Evolutionary conservation across 257 asterid genomes (phyloP), one percentile per base, ranked within the genome.

Genomic region (Petrea volubilis): DNA sequence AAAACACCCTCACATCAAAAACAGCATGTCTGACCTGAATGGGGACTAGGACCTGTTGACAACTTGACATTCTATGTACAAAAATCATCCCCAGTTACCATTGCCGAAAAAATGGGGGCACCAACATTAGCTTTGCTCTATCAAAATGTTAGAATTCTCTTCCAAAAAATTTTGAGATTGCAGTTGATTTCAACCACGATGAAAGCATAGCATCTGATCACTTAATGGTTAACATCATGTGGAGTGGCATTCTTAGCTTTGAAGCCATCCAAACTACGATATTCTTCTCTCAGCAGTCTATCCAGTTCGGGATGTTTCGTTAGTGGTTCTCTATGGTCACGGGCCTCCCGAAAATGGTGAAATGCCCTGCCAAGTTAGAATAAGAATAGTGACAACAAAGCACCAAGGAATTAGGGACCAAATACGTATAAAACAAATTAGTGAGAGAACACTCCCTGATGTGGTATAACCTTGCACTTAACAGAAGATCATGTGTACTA

Each of bases 241-340:
- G 15, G 11, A 3, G 83, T 17, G 9, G 78, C 73, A 51, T 72
- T 71, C 79, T 74, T 79, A 74, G 80, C 82, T 75, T 81, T 88
- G 87, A 89, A 92, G 85, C 89, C 95, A 20, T 79, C 88, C 86
- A 89, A 58, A 66, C 82, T 84, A 28, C 88, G 81, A 18, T 80
- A 92, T 67, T 88, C 89, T 52, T 83, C 93, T 57, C 76, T 82
- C 4, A 92, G 90, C 79, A 92, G 56, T 64, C 84, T 84, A 62
- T 86, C 96, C 85, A 92, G 58, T 63, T 87, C 93, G 13, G 92
- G 90, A 60, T 83, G 87, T 81, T 89, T 87, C 84, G 36, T 76
- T 60, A 89, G 58, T 23, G 83, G 75, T 40, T 82, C 86, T 67
- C 65, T 77, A 7, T 66, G 78, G 60, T 72, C 84, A 5, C 82